A percentile compares a stretch with the other conserved stretches of the same genome.
These are phyloP conservation scores for Alectoria sarmentosa DNA, from an alignment of 495 filamentous ascomycete species.

Conservation along the genomic window DNA sequence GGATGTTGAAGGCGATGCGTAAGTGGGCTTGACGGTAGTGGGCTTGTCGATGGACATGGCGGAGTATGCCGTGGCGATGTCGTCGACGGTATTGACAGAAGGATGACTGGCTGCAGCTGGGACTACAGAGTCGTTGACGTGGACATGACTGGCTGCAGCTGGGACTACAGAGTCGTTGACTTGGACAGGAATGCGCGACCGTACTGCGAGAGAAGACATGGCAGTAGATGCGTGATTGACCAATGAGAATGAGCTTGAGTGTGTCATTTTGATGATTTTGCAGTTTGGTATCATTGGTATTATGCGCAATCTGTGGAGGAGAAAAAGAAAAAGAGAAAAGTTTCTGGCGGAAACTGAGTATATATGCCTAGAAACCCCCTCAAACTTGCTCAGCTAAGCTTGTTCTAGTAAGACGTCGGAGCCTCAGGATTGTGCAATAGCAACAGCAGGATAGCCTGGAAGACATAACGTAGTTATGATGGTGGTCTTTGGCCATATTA, in stretches of 20 bases:
- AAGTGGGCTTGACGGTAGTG: not conserved
- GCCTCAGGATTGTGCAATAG: not conserved
- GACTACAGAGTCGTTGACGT: not conserved
- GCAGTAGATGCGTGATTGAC: not conserved
- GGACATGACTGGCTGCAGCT: not conserved
- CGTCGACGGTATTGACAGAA: not conserved
- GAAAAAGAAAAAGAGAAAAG: slow-evolving; percentile 1
- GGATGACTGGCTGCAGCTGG: not conserved
- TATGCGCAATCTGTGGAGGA: not conserved
- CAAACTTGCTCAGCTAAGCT: not conserved
- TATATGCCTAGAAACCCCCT: not conserved
- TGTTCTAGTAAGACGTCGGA: not conserved
- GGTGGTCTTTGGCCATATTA: not conserved
- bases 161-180: slow-evolving; percentile 1
- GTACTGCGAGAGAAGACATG: not conserved
- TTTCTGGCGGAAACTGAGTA: not conserved
- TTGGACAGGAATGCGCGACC: not conserved
- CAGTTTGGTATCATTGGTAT: not conserved
- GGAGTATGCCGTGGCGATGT: not conserved
- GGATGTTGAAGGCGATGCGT: not conserved
- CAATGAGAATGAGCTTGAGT: not conserved
- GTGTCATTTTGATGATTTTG: not conserved
- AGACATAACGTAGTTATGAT: not conserved
- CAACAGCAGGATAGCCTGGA: not conserved
- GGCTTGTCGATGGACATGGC: not conserved